Base-by-base conservation (phyloP, 345 rosid species). In the Balakata baccata region DNA sequence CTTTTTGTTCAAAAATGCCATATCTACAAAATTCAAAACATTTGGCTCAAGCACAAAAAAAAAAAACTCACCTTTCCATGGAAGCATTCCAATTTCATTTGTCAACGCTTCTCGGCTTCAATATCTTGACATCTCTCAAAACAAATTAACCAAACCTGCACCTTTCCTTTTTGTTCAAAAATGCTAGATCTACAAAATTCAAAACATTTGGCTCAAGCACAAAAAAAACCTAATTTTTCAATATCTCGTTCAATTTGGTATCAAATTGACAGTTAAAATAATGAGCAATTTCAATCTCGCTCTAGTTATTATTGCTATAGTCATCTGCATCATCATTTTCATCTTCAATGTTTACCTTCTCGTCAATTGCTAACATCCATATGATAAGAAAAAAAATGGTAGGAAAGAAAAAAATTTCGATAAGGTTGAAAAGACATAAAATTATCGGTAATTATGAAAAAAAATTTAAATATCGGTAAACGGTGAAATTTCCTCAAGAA, bases 211-310 rank as follows among this genome's bases (percentile, higher is more conserved):
- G 2, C 18, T 6, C 43, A 10, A 38, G 20, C n/a, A n/a, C n/a
- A n/a, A n/a, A n/a, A n/a, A 50, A 64, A 6, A 34, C 85, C 83
- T 85, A 77, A 70, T 64, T 71, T 56, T 6, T 50, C 13, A 67
- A 64, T 65, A 50, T 69, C 79, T 69, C 56, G 51, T 25, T 79
- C 68, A 59, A 57, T 81, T 69, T 60, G 64, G 79, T 52, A 74
- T 80, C 81, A 66, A 82, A 67, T 78, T 82, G 75, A 63, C 77
- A 75, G 70, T 72, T 17, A 16, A 59, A 80, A 57, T 80, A 69
- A 95, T 95, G 99, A 92, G 98, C 86, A 98, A 95, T 88, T 95
- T 95, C 78, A 95, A 95, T 80, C 97, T 95, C 89, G 98, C 99
- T 82, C 89, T 95, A 83, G 91, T 95, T 80, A 90, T 95, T 79